These are phyloP conservation scores for Wickerhamiella occidentalis DNA, from an alignment of 805 yeast species.

Conservation along the genomic window DNA sequence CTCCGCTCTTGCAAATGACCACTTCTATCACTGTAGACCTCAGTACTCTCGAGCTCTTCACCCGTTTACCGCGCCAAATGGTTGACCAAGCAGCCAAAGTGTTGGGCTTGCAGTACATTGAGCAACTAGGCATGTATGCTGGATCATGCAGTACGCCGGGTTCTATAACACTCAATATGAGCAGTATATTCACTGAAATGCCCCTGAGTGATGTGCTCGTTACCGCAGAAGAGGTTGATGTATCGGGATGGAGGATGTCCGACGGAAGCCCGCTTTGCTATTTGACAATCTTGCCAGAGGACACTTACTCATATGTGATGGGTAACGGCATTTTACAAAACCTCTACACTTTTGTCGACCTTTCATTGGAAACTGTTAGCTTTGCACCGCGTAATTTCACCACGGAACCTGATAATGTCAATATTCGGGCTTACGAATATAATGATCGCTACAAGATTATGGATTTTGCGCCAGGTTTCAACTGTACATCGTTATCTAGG, in stretches of 20 bases:
- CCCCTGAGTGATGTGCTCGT: constrained; percentile 1
- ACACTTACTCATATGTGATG: background rate
- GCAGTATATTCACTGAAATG: background rate
- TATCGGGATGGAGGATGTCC: constrained; percentile 1
- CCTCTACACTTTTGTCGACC: constrained; percentile 7
- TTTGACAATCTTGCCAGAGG: constrained; percentile 4
- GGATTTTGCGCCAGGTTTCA: background rate
- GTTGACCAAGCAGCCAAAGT: constrained; percentile 1
- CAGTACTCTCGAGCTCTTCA: constrained; percentile 9
- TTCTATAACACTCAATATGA: constrained; percentile 1
- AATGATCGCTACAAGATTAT: background rate
- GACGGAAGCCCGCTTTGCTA: constrained; percentile 6
- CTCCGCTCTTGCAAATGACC: background rate
- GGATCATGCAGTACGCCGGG: constrained; percentile 3
- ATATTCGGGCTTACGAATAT: background rate
- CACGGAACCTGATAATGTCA: background rate
- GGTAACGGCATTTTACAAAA: constrained; percentile 7
- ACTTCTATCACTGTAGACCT: constrained; percentile 8
- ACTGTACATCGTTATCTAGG: background rate
- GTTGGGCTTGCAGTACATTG: background rate
- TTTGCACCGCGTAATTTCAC: constrained; percentile 8
- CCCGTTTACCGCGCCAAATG: constrained; percentile 6
- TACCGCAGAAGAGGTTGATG: background rate
- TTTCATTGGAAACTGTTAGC: background rate
- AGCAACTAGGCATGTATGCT: constrained; percentile 2